Evolutionary conservation across 352 stramenopile species (phyloP).

Genomic region (Labyrinthula sp.): DNA sequence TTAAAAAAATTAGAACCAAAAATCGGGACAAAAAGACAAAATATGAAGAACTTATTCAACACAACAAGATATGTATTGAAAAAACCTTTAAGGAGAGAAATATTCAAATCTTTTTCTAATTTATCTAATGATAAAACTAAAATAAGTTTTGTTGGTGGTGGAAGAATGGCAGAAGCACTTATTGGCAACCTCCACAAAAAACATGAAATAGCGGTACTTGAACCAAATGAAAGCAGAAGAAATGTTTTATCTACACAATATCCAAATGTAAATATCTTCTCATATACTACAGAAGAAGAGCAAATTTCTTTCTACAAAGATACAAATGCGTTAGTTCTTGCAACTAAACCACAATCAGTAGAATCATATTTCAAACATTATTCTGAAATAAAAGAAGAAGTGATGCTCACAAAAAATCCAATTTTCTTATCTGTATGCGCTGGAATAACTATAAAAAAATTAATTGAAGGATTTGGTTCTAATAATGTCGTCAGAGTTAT

Average conservation of each 20-base stretch:
- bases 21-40: conserved; percentile 10
- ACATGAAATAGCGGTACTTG: conserved; percentile 53
- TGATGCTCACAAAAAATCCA: conserved; percentile 42
- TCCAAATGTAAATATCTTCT: conserved; percentile 8
- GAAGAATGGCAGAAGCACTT: conserved; percentile 65
- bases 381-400: conserved; percentile 36
- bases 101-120: conserved; percentile 1
- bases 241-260: conserved; percentile 28
- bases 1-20: conserved; percentile 2
- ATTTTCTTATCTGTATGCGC: conserved; percentile 55
- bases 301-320: conserved; percentile 42
- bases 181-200: conserved; percentile 53
- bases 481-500: conserved; percentile 67
- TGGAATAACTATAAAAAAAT: conserved; percentile 48
- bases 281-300: not conserved
- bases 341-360: conserved; percentile 79
- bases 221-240: conserved; percentile 35
- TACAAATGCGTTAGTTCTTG: conserved; percentile 67
- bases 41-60: not conserved
- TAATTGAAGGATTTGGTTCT: conserved; percentile 35
- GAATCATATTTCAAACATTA: conserved; percentile 57
- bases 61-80: not conserved
- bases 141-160: conserved; percentile 46
- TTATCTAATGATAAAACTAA: conserved; percentile 9
- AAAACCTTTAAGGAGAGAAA: not conserved